These are phyloP conservation scores for Glycyrrhiza uralensis DNA, from an alignment of 306 rosid species.

Conservation along the genomic window DNA sequence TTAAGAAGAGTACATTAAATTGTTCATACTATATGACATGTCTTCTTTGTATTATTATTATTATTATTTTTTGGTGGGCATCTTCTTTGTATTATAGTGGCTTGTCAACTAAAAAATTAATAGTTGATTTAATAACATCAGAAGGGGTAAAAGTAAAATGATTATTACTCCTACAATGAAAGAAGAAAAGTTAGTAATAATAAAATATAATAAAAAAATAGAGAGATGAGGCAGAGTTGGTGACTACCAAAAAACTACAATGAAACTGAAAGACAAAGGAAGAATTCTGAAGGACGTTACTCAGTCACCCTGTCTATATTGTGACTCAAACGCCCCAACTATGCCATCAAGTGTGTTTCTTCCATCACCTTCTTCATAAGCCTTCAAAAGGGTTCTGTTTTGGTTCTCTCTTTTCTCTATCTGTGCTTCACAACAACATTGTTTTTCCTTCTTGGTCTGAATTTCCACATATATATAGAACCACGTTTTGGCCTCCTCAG, in stretches of 20 bases:
- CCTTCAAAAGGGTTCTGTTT: conserved; percentile 13
- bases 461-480: neutral
- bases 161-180: neutral
- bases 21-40: neutral
- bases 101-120: conserved; percentile 10
- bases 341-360: conserved; percentile 34
- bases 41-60: conserved; percentile 12
- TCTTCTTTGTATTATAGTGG: conserved; percentile 20
- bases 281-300: conserved; percentile 50
- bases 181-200: neutral
- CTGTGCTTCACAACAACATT: conserved; percentile 1
- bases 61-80: too few species aligned
- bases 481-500: neutral
- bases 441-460: neutral
- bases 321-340: conserved; percentile 32
- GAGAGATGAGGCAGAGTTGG: conserved; percentile 40
- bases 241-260: conserved; percentile 34
- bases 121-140: neutral
- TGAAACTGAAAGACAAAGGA: conserved; percentile 33
- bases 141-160: neutral
- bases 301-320: conserved; percentile 30
- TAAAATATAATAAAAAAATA: neutral
- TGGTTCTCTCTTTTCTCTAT: neutral
- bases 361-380: conserved; percentile 9
- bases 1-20: neutral